These are phyloP conservation scores for Mycena latifolia DNA, from an alignment of 768 basidiomycete species.

Conservation along the genomic window DNA sequence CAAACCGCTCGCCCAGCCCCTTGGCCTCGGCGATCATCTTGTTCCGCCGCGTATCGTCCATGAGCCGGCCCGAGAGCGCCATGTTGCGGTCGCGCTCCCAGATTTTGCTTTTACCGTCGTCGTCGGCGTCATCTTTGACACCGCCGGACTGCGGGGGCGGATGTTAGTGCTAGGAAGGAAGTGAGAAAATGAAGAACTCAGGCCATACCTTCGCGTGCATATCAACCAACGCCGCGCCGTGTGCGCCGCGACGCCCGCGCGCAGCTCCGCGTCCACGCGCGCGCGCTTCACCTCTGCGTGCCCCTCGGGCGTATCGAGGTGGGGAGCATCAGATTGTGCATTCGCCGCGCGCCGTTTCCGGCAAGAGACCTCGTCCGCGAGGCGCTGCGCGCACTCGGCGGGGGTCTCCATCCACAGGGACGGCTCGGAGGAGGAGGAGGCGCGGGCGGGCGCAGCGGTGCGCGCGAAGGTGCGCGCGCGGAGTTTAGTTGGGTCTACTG, in stretches of 20 bases:
- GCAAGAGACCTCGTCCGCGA: conserved; percentile 94
- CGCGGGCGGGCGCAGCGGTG: conserved; percentile 56
- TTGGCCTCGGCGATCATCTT: too few relatives aligned
- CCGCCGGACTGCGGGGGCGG: too few relatives aligned
- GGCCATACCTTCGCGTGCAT: conserved; percentile 56
- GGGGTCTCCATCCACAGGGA: conserved; percentile 99
- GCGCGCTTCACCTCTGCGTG: conserved; percentile 69
- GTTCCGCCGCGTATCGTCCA: too few relatives aligned
- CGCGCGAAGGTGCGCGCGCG: conserved; percentile 86
- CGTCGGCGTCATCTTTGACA: too few relatives aligned
- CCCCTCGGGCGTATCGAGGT: too few relatives aligned
- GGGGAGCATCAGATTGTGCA: too few relatives aligned
- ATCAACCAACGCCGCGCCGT: conserved; percentile 72
- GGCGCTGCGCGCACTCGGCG: conserved; percentile 87
- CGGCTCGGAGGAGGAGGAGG: conserved; percentile 67
- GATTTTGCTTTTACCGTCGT: too few relatives aligned
- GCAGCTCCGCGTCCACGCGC: conserved; percentile 76
- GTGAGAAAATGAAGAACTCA: too few relatives aligned
- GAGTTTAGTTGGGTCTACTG: conserved; percentile 91
- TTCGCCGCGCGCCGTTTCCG: conserved; percentile 83
- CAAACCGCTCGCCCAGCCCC: too few relatives aligned
- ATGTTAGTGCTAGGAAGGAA: too few relatives aligned
- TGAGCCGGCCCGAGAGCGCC: too few relatives aligned
- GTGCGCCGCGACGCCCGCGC: conserved; percentile 82
- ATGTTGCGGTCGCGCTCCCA: too few relatives aligned